Base-by-base conservation (phyloP, 352 stramenopile species). In the Saprolegnia diclina region DNA sequence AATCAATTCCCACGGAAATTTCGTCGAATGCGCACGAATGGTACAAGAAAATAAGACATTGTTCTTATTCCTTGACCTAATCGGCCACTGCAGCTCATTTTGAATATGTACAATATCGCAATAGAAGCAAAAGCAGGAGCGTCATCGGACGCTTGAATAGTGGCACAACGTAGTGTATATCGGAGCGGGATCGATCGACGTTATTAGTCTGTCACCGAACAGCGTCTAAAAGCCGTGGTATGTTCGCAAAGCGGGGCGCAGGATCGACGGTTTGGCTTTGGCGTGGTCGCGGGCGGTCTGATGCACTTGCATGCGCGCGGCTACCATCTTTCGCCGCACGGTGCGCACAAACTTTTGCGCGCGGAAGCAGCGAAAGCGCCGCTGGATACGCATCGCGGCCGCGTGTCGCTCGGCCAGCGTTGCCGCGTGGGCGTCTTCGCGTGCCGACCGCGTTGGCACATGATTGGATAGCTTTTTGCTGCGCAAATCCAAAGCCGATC, bases 141-240 rank as follows among this genome's bases (percentile, higher is more conserved):
- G n/a, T 5, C 2, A 54, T 54, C 24, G 2, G n/a, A 54, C n/a
- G 2, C 24, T 54, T 54, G 46, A 22, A 35, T 35, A 5, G 29
- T 35, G 29, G 29, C 29, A 2, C 29, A 35, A 35, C 29, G 29
- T 54, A 54, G n/a, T 54, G 46, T 54, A 54, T 5, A 54, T 35
- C 29, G 29, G 29, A 35, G 29, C 2, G 29, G 5, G 29, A 6
- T 6, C 29, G 5, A 35, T 35, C 29, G 29, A 35, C 29, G 2
- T 35, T 5, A 35, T 35, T 5, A 35, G 29, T 35, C 29, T 35
- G 29, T 35, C 29, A 35, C 5, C 29, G 2, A 35, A 48, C 42
- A 14, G 3, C 18, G 42, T 42, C 68, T 76, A 86, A 55, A 88
- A 88, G 0, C 80, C 79, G 50, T 86, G 81, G 29, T 74, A 78